Evolutionary conservation across 306 rosid genomes (phyloP).

Genomic region (Leucaena leucocephala): DNA sequence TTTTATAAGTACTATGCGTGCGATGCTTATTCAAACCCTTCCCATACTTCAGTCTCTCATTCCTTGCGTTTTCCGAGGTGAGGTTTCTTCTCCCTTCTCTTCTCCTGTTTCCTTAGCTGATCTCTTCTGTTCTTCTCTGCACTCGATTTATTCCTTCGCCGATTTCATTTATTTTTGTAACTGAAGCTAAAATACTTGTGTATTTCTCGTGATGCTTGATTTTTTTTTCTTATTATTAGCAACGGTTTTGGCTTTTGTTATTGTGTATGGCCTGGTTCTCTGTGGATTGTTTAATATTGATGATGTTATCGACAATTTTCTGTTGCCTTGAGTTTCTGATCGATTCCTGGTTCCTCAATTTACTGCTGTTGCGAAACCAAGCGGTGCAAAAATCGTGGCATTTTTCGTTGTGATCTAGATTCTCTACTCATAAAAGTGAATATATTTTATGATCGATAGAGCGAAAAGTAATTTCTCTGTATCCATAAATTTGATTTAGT

Average conservation of each 20-base stretch:
- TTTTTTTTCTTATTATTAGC: not conserved
- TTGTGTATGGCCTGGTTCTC: not conserved
- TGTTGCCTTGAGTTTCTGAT: conserved; percentile 16
- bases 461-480: not conserved
- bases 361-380: not conserved
- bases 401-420: not conserved
- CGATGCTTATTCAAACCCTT: not conserved
- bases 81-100: not conserved
- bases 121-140: not conserved
- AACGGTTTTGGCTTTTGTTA: not conserved
- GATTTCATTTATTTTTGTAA: not conserved
- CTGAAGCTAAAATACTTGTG: not conserved
- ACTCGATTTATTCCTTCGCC: not conserved
- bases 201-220: not conserved
- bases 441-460: not conserved
- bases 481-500: not conserved
- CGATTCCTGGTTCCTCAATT: not conserved
- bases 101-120: not conserved
- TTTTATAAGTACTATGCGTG: not conserved
- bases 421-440: not conserved
- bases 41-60: not conserved
- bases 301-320: not conserved
- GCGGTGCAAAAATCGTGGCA: not conserved
- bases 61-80: not conserved
- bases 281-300: not conserved